Evolutionary conservation across 805 yeast genomes (phyloP), one percentile per base, ranked within the genome.

Genomic region (Teunomyces lycoperdinae): DNA sequence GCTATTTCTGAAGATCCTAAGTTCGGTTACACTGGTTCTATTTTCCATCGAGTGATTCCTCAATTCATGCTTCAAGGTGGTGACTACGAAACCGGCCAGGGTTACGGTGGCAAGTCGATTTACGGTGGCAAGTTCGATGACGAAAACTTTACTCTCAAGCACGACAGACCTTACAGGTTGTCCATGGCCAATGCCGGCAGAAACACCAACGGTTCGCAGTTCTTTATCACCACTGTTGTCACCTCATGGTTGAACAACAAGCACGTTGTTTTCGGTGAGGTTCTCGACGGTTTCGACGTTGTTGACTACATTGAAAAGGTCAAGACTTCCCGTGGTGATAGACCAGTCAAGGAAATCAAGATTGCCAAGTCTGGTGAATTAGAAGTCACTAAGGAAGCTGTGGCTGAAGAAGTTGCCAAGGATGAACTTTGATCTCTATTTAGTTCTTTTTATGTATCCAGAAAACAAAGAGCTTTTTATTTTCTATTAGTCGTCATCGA

Each of bases 261-360:
- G 58, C 99, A 94, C 70, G 99, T 94, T 63, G 99, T 94, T 36
- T 94, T 94, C 62, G 99, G 99, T 56, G 89, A 89, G 72, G 97
- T 94, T 47, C 49, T 89, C 13, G 90, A 85, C 48, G 98, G 98
- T 43, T 77, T 83, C 74, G 96, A 92, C 55, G 80, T 89, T 44
- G 88, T 92, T 47, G 70, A 77, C 55, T 76, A 80, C 67, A 82
- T 94, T 62, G 96, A 90, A 71, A 67, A 67, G 42, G 82, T 87
- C 52, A 80, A 83, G 70, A 89, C 95, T 20, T 70, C 73, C 50
- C 71, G 77, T 58, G 82, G 87, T 55, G 94, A 89, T 69, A 78
- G 73, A 55, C 99, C 99, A 47, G 68, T 67, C 47, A 78, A 78
- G 58, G 81, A 80, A 26, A 74, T 92, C 51, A 76, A 71, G 53